Evolutionary conservation across 306 rosid species (phyloP).

Genomic region (Citrullus amarus): DNA sequence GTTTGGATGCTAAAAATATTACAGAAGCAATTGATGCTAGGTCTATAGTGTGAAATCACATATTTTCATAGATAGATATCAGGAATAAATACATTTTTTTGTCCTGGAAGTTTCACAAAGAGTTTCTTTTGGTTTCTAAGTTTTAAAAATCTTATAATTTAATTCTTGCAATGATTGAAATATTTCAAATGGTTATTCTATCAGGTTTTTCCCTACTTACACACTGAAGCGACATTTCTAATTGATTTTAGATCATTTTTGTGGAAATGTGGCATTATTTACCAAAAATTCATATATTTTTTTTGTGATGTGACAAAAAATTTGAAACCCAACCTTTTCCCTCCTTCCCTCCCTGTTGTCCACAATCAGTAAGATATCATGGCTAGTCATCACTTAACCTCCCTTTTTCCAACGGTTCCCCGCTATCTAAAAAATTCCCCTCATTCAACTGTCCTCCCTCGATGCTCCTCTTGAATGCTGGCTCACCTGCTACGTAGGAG

Average conservation of each 20-base stretch:
- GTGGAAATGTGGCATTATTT: not conserved
- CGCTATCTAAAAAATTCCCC: not conserved
- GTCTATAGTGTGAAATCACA: conserved; percentile 14
- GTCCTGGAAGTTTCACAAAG: not conserved
- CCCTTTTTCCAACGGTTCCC: not conserved
- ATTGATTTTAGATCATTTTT: not conserved
- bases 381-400: not conserved
- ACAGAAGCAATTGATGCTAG: conserved; percentile 65
- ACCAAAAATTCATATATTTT: not conserved
- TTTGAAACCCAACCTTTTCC: not conserved
- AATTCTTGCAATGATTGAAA: not conserved
- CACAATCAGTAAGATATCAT: not conserved
- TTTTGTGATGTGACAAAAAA: not conserved
- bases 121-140: not conserved
- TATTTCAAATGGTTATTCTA: not conserved
- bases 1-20: conserved; percentile 58
- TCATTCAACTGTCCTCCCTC: too few species aligned
- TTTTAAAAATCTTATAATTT: not conserved
- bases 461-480: too few species aligned
- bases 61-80: not conserved
- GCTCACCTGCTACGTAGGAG: not conserved
- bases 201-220: not conserved
- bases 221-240: not conserved
- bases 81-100: not conserved
- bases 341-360: not conserved